Evolutionary conservation across 192 early-diverging fungal species (phyloP).

Genomic region (Coemansia sp.): DNA sequence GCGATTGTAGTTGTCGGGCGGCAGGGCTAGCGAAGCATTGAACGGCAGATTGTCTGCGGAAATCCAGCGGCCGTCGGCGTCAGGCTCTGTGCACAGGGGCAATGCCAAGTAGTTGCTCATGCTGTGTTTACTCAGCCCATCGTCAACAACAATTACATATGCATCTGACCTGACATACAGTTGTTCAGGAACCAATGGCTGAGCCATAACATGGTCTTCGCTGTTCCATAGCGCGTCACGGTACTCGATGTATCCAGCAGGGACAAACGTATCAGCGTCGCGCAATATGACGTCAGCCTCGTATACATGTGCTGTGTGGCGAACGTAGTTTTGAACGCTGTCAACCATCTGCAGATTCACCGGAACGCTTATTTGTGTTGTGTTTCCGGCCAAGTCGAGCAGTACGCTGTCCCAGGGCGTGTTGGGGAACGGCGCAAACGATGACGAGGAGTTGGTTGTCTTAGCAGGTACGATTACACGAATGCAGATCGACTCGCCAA

Average conservation of each 20-base stretch:
- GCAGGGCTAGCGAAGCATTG: slow-evolving; percentile 3
- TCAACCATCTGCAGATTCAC: slow-evolving; percentile 5
- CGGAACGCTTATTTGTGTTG: slow-evolving; percentile 23
- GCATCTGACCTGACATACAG: slow-evolving; percentile 17
- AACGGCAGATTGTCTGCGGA: slow-evolving; percentile 14
- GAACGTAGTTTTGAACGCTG: slow-evolving; percentile 18
- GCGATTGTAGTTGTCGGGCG: slow-evolving; percentile 26
- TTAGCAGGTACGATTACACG: slow-evolving; percentile 41
- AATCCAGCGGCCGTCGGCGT: slow-evolving; percentile 54
- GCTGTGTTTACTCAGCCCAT: background rate
- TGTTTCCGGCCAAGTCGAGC: slow-evolving; percentile 22
- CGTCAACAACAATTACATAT: slow-evolving; percentile 6
- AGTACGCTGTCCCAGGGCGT: slow-evolving; percentile 45
- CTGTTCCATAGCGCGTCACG: slow-evolving; percentile 54
- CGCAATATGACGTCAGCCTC: slow-evolving; percentile 49
- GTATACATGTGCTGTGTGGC: slow-evolving; percentile 50
- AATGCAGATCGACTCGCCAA: slow-evolving; percentile 39
- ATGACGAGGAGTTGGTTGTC: background rate
- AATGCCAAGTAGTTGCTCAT: slow-evolving; percentile 32
- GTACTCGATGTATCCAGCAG: slow-evolving; percentile 49
- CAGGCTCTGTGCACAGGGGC: slow-evolving; percentile 41
- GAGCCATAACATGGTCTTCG: slow-evolving; percentile 24
- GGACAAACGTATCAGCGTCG: slow-evolving; percentile 40
- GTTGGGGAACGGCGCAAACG: slow-evolving; percentile 22
- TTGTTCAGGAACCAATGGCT: slow-evolving; percentile 27